Evolutionary conservation across 1,139 yeast species (phyloP).

Genomic region (Suhomyces anneliseae): DNA sequence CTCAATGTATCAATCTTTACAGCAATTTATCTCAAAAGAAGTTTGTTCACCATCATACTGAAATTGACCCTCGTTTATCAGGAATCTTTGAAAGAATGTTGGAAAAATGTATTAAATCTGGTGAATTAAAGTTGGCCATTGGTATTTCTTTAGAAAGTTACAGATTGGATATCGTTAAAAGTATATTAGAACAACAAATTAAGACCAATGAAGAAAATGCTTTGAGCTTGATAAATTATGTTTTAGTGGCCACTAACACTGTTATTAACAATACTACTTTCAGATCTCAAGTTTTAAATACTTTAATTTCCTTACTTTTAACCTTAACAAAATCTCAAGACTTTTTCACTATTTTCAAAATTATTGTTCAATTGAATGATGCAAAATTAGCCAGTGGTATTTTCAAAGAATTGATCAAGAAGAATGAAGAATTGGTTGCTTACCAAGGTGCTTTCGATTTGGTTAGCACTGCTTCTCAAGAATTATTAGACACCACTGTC

Average conservation of each 20-base stretch:
- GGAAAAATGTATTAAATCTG: slow-evolving; percentile 66
- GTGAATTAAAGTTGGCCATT: slow-evolving; percentile 78
- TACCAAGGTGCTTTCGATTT: slow-evolving; percentile 95
- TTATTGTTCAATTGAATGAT: slow-evolving; percentile 87
- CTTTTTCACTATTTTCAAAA: slow-evolving; percentile 74
- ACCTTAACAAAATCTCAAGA: slow-evolving; percentile 69
- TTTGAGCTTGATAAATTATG: slow-evolving; percentile 65
- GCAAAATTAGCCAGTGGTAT: slow-evolving; percentile 64
- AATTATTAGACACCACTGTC: slow-evolving; percentile 66
- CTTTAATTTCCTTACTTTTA: slow-evolving; percentile 62
- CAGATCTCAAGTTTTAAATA: slow-evolving; percentile 61
- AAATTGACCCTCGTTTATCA: slow-evolving; percentile 62
- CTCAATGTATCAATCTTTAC: slow-evolving; percentile 86
- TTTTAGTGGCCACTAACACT: slow-evolving; percentile 70
- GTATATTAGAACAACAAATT: slow-evolving; percentile 53
- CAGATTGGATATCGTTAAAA: slow-evolving; percentile 77
- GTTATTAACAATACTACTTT: slow-evolving; percentile 60
- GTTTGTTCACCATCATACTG: slow-evolving; percentile 39
- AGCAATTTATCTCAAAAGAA: slow-evolving; percentile 61
- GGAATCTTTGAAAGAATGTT: slow-evolving; percentile 85
- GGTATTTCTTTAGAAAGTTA: slow-evolving; percentile 91
- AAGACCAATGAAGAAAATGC: slow-evolving; percentile 45
- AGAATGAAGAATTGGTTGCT: slow-evolving; percentile 54
- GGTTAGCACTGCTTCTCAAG: slow-evolving; percentile 92
- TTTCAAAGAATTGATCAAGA: slow-evolving; percentile 58